Percentiles rank a stretch among this genome's conserved stretches.
Evolutionary conservation across 139 green algal species (phyloP).

Genomic region (Closterium sp.): DNA sequence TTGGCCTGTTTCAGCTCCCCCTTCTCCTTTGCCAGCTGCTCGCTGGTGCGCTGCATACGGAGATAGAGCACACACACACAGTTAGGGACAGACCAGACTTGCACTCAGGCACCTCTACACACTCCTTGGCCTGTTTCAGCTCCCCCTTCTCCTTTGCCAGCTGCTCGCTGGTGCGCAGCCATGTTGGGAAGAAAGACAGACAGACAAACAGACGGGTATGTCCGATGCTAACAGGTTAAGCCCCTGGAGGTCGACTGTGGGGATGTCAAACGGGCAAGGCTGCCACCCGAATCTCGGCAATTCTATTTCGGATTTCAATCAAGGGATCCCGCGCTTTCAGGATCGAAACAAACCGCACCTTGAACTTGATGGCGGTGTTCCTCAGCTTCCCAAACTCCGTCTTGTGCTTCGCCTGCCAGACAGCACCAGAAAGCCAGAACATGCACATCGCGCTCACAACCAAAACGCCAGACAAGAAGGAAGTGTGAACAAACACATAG

Average conservation of each 20-base stretch:
- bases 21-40: not conserved
- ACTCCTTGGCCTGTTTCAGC: not conserved
- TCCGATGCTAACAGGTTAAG: not conserved
- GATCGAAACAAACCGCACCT: not conserved
- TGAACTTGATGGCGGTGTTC: constrained; percentile 7
- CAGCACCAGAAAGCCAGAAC: not conserved
- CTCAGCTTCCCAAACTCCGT: not conserved
- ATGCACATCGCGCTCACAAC: not conserved
- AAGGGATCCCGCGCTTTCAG: not conserved
- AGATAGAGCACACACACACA: not conserved
- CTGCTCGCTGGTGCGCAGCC: not conserved
- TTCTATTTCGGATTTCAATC: too few species aligned
- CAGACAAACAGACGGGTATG: not conserved
- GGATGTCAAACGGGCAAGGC: not conserved
- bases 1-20: not conserved
- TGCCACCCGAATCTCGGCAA: too few species aligned
- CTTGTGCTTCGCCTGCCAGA: constrained; percentile 2
- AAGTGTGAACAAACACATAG: not conserved
- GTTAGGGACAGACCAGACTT: not conserved
- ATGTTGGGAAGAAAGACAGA: not conserved
- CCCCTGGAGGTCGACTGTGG: not conserved
- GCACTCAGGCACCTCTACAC: too few species aligned
- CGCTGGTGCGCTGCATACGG: not conserved
- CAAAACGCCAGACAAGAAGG: not conserved
- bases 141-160: not conserved